These are phyloP conservation scores for Lycium barbarum DNA, from an alignment of 257 asterid species.

Conservation along the genomic window DNA sequence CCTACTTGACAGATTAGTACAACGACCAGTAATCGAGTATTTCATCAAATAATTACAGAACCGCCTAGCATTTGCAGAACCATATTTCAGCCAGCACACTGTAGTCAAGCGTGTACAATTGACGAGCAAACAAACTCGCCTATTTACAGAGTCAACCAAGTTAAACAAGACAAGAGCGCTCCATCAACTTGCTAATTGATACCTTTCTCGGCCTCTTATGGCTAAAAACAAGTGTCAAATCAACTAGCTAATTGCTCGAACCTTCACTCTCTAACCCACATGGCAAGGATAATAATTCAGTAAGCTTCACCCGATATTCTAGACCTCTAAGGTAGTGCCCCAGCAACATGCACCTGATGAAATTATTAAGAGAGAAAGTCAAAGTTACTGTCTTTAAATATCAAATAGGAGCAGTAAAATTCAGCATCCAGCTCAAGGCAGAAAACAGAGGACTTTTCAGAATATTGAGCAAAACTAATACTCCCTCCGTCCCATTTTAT, in stretches of 20 bases:
- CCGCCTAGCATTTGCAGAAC: not conserved
- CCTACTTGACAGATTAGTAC: not conserved
- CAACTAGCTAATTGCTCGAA: constrained; percentile 42
- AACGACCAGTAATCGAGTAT: not conserved
- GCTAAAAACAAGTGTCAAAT: constrained; percentile 28
- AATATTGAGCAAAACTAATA: not conserved
- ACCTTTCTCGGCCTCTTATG: not conserved
- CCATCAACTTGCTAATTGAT: constrained; percentile 42
- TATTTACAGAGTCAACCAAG: not conserved
- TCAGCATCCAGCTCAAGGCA: constrained; percentile 1
- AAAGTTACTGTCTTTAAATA: constrained; percentile 24
- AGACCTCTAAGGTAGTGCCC: constrained; percentile 95
- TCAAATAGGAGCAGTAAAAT: not conserved
- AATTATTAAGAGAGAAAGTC: constrained; percentile 5
- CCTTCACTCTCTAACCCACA: constrained; percentile 37
- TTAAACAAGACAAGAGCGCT: not conserved
- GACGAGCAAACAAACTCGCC: not conserved
- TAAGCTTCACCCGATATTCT: constrained; percentile 82
- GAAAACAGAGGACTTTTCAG: not conserved
- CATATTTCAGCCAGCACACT: not conserved
- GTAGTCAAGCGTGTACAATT: not conserved
- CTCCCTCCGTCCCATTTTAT: too few species aligned
- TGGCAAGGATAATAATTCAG: constrained; percentile 69
- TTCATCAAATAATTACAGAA: constrained; percentile 12
- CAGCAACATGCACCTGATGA: constrained; percentile 83